A percentile compares a stretch with the other conserved stretches of the same genome.
These are phyloP conservation scores for Wickerhamomyces sydowiorum DNA, from an alignment of 805 yeast genomes.

Conservation along the genomic window DNA sequence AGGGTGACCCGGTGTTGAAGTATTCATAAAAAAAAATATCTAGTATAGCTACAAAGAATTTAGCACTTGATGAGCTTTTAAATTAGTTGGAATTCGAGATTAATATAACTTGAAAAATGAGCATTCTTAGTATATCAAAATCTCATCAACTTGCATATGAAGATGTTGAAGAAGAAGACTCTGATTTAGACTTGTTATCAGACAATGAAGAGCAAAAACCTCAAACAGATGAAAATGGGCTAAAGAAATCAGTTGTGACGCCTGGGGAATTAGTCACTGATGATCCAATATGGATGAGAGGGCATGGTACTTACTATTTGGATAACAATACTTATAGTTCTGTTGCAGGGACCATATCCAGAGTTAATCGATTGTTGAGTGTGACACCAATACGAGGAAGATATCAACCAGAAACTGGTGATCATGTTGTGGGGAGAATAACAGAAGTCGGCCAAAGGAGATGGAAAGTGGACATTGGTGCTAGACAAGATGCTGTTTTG, in stretches of 20 bases:
- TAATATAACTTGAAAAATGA: too few relatives aligned
- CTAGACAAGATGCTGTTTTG: constrained; percentile 85
- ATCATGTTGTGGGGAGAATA: constrained; percentile 89
- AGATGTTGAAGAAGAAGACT: constrained; percentile 22
- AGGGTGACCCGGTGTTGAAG: not conserved
- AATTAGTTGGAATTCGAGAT: too few relatives aligned
- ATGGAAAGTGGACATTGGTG: constrained; percentile 97
- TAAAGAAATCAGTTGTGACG: constrained; percentile 55
- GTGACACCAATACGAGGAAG: constrained; percentile 84
- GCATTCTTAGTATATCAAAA: not conserved
- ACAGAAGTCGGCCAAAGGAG: constrained; percentile 90
- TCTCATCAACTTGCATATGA: constrained; percentile 6
- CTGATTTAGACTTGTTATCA: constrained; percentile 32
- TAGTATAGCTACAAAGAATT: too few relatives aligned
- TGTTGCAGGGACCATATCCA: constrained; percentile 84
- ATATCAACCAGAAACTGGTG: constrained; percentile 93
- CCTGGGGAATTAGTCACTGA: constrained; percentile 97
- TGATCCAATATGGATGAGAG: constrained; percentile 97
- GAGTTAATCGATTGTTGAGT: constrained; percentile 81
- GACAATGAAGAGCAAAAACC: constrained; percentile 21
- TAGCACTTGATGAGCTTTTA: too few relatives aligned
- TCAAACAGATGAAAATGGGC: constrained; percentile 22
- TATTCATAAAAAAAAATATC: not conserved
- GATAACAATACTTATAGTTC: constrained; percentile 77
- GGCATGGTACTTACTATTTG: constrained; percentile 89